Conservation (phyloP, 768 basidiomycete species). For the Mycena venus region DNA sequence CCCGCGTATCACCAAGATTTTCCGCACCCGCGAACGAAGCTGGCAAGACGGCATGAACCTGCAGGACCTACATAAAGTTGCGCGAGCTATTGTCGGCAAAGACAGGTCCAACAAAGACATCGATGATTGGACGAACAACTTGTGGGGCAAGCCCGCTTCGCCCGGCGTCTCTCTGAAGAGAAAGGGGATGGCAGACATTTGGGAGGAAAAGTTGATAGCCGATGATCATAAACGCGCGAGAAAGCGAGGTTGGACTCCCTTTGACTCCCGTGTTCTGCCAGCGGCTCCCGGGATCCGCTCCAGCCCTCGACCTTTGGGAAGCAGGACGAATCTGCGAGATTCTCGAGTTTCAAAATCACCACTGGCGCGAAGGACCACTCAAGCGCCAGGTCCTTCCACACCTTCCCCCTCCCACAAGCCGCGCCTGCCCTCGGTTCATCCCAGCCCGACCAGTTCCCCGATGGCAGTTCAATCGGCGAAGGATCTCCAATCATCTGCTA, state of each 20-base stretch:
- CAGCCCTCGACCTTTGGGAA: neutral
- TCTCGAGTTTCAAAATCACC: neutral
- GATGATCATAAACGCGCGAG: constrained; percentile 34
- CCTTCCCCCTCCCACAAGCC: neutral
- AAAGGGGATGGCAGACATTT: constrained; percentile 53
- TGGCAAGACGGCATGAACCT: constrained; percentile 71
- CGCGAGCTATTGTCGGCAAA: constrained; percentile 65
- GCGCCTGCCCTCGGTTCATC: neutral
- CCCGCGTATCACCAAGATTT: constrained; percentile 81
- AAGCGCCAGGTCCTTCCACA: neutral
- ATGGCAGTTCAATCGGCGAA: neutral
- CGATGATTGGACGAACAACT: constrained; percentile 54
- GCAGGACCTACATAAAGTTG: constrained; percentile 66
- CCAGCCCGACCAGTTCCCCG: constrained; percentile 2
- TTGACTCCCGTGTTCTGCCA: constrained; percentile 10
- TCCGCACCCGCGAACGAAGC: constrained; percentile 70
- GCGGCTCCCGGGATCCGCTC: neutral
- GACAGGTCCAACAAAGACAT: constrained; percentile 65
- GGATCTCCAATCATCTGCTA: neutral
- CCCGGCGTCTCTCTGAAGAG: constrained; percentile 55
- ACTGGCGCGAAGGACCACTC: neutral
- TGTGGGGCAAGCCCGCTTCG: constrained; percentile 55
- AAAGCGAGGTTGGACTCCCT: constrained; percentile 9
- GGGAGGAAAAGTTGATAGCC: constrained; percentile 56
- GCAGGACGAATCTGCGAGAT: constrained; percentile 13